Evolutionary conservation across 805 yeast species (phyloP), one percentile per base, ranked within the genome.

Genomic region (Spathaspora girioi): DNA sequence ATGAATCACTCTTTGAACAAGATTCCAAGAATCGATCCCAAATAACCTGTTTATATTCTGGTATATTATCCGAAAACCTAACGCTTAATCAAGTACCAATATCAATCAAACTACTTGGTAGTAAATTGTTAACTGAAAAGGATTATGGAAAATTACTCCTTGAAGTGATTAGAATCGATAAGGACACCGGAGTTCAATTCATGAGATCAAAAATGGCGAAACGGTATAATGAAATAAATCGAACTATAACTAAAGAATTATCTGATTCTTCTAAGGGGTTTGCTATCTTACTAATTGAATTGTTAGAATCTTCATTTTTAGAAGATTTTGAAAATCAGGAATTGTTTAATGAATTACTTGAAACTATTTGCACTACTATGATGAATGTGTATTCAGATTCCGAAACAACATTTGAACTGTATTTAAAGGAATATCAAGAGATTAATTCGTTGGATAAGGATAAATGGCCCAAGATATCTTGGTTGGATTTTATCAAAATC

Each of bases 391-490:
- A 54, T 35, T 56, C 51, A 11, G 58, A 51, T 54, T 55, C 29
- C 27, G 41, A 4, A 60, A 59, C 40, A 69, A 68, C 50, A 15
- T 62, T 71, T 31, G 51, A 50, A 6, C 63, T 69, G 10, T 53
- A 72, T 11, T 53, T 54, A 43, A 50, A 58, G 10, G 65, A 76
- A 1, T 74, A 60, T 49, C 49, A 52, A 41, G 53, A 65, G 8
- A 73, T 71, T 38, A 69, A 67, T 49, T 51, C 60, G 9, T 58
- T 72, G 38, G 46, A 53, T 1, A 40, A 44, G n/a, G 56, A 64
- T 0, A 50, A 51, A 14, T 71, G 75, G 76, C 76, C 75, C 17
- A 70, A 71, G 43, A 55, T 67, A 8, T 57, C 69, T 26, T 74
- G 77, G 78, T 53, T 66, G 9, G 75, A 70, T 38, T 74, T 63